Evolutionary conservation across 108 stramenopile species (phyloP).

Genomic region (Skeletonema grethae): DNA sequence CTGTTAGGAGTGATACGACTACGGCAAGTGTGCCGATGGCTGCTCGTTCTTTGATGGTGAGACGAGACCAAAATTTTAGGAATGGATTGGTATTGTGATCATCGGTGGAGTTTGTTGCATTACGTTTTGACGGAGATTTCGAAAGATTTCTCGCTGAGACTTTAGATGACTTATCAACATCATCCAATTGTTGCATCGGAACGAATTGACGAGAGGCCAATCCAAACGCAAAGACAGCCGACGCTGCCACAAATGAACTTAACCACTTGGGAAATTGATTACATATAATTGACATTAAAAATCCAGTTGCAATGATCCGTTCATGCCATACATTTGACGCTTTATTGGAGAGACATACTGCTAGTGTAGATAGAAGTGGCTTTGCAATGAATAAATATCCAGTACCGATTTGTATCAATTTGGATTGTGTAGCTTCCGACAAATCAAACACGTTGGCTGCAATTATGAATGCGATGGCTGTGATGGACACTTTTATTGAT

Average conservation of each 20-base stretch:
- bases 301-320: slow-evolving; percentile 31
- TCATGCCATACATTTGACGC: slow-evolving; percentile 7
- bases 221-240: slow-evolving; percentile 34
- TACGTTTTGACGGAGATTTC: neutral
- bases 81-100: slow-evolving; percentile 11
- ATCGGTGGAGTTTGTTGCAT: neutral
- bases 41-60: slow-evolving; percentile 35
- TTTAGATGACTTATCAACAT: neutral
- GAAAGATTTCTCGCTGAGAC: neutral
- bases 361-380: slow-evolving; percentile 26
- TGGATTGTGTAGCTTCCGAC: slow-evolving; percentile 7
- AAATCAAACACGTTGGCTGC: neutral
- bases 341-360: slow-evolving; percentile 4
- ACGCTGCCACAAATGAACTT: slow-evolving; percentile 28
- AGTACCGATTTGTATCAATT: slow-evolving; percentile 16
- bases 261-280: slow-evolving; percentile 43
- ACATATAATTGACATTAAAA: slow-evolving; percentile 38
- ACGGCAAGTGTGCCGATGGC: slow-evolving; percentile 34
- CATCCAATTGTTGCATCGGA: neutral
- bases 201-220: slow-evolving; percentile 35
- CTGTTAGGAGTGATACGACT: slow-evolving; percentile 57
- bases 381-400: slow-evolving; percentile 32
- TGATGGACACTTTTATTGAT: neutral
- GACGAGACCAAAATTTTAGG: slow-evolving; percentile 25
- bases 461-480: neutral